Evolutionary conservation across 139 green algal species (phyloP).

Genomic region (Haematococcus sp.): DNA sequence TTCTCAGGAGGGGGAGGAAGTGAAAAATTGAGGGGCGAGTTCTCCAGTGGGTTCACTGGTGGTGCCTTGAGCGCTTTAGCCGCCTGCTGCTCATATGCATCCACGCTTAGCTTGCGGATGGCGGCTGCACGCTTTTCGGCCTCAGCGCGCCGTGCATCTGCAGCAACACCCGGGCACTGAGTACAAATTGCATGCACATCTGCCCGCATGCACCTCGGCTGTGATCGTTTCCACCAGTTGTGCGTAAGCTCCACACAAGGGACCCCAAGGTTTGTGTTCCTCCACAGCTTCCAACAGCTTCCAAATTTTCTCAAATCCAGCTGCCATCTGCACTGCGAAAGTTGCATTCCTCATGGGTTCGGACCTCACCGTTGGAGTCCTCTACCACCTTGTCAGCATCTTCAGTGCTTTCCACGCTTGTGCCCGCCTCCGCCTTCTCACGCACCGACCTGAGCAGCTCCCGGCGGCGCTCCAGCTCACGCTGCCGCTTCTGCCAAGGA

Average conservation of each 20-base stretch:
- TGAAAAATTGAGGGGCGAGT: conserved; percentile 2
- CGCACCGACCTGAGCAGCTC: conserved; percentile 31
- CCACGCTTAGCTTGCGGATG: not conserved
- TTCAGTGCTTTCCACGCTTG: no score
- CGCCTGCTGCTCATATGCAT: not conserved
- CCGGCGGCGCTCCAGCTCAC: conserved; percentile 31
- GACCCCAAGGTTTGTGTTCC: no score
- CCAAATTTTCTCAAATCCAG: not conserved
- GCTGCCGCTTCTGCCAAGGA: conserved; percentile 31
- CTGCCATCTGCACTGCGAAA: not conserved
- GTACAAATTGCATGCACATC: no score
- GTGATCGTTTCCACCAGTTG: no score
- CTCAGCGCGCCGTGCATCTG: no score
- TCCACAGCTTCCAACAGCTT: not conserved
- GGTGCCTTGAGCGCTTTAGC: conserved; percentile 7
- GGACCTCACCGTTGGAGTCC: no score
- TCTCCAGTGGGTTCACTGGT: conserved; percentile 2
- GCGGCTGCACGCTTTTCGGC: not conserved
- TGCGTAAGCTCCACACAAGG: no score
- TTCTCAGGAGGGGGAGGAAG: conserved; percentile 5
- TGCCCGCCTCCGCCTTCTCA: not conserved
- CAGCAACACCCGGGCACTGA: no score
- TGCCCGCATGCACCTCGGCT: no score
- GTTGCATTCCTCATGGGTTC: no score
- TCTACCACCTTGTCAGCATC: no score